Conservation (phyloP, 495 filamentous ascomycete species). For the Aspergillus biplanus region DNA sequence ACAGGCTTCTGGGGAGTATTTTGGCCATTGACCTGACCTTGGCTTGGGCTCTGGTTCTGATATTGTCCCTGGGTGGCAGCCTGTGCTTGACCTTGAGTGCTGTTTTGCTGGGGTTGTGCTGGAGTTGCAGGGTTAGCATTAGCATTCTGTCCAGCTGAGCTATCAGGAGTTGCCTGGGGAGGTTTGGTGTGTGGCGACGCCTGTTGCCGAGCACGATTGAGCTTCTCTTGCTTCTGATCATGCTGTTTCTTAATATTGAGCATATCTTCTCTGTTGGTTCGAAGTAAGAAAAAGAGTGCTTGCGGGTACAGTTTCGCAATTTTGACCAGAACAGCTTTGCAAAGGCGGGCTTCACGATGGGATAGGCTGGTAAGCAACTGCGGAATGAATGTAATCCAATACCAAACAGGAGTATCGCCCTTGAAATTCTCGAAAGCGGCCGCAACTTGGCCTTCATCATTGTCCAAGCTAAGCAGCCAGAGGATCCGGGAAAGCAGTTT, state of each 20-base stretch:
- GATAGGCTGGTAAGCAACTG: constrained; percentile 88
- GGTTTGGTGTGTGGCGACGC: constrained; percentile 57
- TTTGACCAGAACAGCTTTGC: constrained; percentile 81
- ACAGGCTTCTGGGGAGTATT: constrained; percentile 25
- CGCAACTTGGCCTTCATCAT: constrained; percentile 77
- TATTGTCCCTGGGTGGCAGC: constrained; percentile 20
- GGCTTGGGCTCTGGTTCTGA: constrained; percentile 33
- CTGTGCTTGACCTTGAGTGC: constrained; percentile 35
- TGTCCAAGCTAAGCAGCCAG: constrained; percentile 94
- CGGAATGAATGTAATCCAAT: constrained; percentile 99
- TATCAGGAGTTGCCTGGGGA: constrained; percentile 54
- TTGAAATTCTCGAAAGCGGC: constrained; percentile 90
- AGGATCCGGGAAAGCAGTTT: constrained; percentile 94
- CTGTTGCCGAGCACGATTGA: constrained; percentile 45
- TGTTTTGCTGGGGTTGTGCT: constrained; percentile 34
- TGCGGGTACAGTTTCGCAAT: constrained; percentile 96
- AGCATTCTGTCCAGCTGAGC: constrained; percentile 45
- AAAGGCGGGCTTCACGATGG: constrained; percentile 85
- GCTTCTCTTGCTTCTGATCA: constrained; percentile 74
- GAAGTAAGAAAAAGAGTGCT: constrained; percentile 88
- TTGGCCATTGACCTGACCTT: constrained; percentile 31
- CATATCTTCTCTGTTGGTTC: constrained; percentile 96
- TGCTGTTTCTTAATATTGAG: constrained; percentile 84
- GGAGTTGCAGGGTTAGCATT: constrained; percentile 32
- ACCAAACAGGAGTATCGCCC: constrained; percentile 95